Evolutionary conservation across 441 rosid species (phyloP), one percentile per base, ranked within the genome.

Genomic region (Iberis amara): DNA sequence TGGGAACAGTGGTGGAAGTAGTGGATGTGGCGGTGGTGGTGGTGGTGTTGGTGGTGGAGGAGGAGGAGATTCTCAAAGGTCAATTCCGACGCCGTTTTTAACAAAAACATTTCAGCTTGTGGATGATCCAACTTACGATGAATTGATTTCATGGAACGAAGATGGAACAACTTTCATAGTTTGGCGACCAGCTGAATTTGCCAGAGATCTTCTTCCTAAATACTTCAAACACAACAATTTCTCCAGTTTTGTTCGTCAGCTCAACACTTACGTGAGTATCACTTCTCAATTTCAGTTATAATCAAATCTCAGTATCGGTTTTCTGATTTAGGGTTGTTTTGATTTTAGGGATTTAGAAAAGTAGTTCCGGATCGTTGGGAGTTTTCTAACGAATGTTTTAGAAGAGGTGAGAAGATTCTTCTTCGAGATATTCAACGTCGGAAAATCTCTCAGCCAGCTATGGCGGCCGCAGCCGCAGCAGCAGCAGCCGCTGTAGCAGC

Each of bases 331-430:
- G 4, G 4, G 4, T 28, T 50, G 14, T 23, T 1, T 41, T 52
- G 9, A 41, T 41, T 35, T 59, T 35, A 66, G 71, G 71, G 71
- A 5, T 66, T 66, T 54, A 51, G 71, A 8, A 90, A 90, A 62
- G 95, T 83, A 7, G 90, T 83, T 32, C 90, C 96, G 8, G 98
- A 90, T 64, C 87, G 90, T 42, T 90, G 98, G 96, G 98, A 90
- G 62, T 90, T 90, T 40, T 81, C 90, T 3, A 82, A 87, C 10
- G 98, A 85, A 8, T 78, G 73, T 64, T 90, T 90, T 33, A 69
- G 74, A 47, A 69, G 78, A 72, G 98, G 96, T 8, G 89, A 85
- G 55, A 90, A 82, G 64, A 60, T 64, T 7, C 70, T 90, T 18
- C 80, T 90, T 13, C 76, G 87, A 0, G 92, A 86, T 39, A 90